Conservation (phyloP, 495 filamentous ascomycete species). For the Xylaria castorea region DNA sequence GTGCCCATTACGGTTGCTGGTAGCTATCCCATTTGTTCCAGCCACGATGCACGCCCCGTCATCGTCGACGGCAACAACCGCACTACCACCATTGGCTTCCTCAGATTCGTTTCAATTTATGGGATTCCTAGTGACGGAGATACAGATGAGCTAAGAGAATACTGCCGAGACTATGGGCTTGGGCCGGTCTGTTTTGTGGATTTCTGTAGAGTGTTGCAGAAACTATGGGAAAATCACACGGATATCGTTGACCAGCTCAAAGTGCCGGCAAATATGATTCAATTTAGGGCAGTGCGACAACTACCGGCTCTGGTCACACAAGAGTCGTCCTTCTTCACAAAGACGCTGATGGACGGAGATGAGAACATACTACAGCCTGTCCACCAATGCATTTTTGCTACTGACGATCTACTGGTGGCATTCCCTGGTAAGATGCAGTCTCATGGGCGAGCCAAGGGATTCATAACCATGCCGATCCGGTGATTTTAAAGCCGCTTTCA, state of each 20-base stretch:
- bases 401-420: conserved; percentile 11
- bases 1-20: conserved; percentile 18
- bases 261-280: background rate
- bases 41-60: conserved; percentile 8
- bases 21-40: conserved; percentile 16
- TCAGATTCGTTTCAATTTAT: conserved; percentile 19
- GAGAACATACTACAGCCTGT: conserved; percentile 3
- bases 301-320: conserved; percentile 7
- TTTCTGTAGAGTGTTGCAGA: background rate
- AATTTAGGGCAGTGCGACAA: background rate
- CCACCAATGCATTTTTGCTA: conserved; percentile 12
- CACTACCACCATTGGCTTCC: conserved; percentile 19
- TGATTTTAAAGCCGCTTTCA: background rate
- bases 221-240: background rate
- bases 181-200: conserved; percentile 11
- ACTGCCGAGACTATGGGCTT: conserved; percentile 21
- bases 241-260: conserved; percentile 2
- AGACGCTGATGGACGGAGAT: background rate
- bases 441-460: conserved; percentile 14
- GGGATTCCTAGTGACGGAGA: background rate
- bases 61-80: conserved; percentile 26
- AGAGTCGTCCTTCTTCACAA: conserved; percentile 12
- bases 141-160: conserved; percentile 6
- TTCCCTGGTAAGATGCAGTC: conserved; percentile 10
- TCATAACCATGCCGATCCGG: conserved; percentile 11